Percentiles rank a stretch among this genome's conserved stretches.
These are phyloP conservation scores for Quercus mongolica DNA, from an alignment of 306 rosid genomes.

Conservation along the genomic window DNA sequence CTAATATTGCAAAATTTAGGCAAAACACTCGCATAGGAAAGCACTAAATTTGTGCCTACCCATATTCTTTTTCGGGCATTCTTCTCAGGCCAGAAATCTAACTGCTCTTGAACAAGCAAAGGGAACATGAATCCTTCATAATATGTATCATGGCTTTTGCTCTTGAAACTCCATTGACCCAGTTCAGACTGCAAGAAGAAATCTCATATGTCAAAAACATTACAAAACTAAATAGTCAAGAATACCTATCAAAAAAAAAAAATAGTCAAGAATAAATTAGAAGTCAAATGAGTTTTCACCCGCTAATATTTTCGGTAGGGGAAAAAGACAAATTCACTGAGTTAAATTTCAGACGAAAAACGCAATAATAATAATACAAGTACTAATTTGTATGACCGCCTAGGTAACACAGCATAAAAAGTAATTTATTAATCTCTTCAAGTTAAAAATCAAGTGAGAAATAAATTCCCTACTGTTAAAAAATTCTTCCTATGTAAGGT, in stretches of 20 bases:
- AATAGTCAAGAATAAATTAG: neutral
- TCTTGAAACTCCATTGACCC: constrained; percentile 92
- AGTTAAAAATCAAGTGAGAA: no score
- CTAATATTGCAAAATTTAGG: neutral
- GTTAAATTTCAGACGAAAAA: neutral
- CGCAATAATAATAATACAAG: neutral
- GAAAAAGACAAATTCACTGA: neutral
- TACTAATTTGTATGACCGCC: no score
- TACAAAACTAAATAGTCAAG: neutral
- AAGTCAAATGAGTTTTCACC: neutral
- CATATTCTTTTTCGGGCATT: constrained; percentile 66
- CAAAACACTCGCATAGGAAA: neutral
- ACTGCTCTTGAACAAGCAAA: constrained; percentile 69
- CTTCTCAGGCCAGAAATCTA: constrained; percentile 90
- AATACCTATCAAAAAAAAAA: neutral
- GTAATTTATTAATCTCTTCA: no score
- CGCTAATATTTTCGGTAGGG: neutral
- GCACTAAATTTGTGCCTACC: constrained; percentile 40
- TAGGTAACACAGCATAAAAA: no score
- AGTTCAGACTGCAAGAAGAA: constrained; percentile 47
- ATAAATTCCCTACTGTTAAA: no score
- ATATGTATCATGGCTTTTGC: constrained; percentile 66
- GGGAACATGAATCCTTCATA: constrained; percentile 96
- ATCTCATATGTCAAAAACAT: neutral
- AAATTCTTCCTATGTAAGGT: no score